Conservation (phyloP, 495 filamentous ascomycete species). For the Neurospora cerealis region DNA sequence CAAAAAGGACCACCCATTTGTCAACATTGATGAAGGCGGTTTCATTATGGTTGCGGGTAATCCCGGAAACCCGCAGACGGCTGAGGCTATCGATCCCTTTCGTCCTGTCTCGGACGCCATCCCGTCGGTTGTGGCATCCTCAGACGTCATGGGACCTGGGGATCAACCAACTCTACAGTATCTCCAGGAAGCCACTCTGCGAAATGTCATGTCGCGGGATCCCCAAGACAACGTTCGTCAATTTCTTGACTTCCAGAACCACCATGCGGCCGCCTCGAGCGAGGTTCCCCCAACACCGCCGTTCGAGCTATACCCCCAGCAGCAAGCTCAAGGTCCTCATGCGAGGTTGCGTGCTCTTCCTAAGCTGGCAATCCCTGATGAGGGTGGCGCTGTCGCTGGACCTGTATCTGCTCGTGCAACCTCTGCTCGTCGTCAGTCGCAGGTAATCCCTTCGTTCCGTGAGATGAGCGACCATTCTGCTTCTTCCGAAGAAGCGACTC, state of each 20-base stretch:
- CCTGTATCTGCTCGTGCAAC: constrained; percentile 5
- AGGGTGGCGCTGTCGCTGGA: constrained; percentile 13
- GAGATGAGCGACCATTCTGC: constrained; percentile 41
- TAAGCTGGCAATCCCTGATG: constrained; percentile 44
- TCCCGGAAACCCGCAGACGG: constrained; percentile 59
- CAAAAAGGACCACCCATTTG: constrained; percentile 58
- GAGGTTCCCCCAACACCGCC: constrained; percentile 48
- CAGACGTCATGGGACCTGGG: constrained; percentile 69
- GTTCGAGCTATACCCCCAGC: constrained; percentile 37
- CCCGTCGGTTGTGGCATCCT: constrained; percentile 82
- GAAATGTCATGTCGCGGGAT: constrained; percentile 57
- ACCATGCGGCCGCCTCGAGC: constrained; percentile 37
- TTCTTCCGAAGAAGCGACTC: constrained; percentile 40
- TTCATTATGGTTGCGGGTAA: constrained; percentile 58
- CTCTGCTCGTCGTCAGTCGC: constrained; percentile 17
- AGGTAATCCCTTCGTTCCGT: constrained; percentile 35
- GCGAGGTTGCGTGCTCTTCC: constrained; percentile 46
- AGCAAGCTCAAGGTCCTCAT: constrained; percentile 29
- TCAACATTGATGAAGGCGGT: constrained; percentile 42
- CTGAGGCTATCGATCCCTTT: constrained; percentile 39
- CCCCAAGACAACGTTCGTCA: constrained; percentile 87
- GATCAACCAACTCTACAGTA: constrained; percentile 48
- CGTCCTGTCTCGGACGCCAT: constrained; percentile 53
- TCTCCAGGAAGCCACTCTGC: constrained; percentile 61
- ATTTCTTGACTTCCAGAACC: constrained; percentile 71